Evolutionary conservation across 2,329 filamentous ascomycete genomes (phyloP), one percentile per base, ranked within the genome.

Genomic region (Botryotinia convoluta): DNA sequence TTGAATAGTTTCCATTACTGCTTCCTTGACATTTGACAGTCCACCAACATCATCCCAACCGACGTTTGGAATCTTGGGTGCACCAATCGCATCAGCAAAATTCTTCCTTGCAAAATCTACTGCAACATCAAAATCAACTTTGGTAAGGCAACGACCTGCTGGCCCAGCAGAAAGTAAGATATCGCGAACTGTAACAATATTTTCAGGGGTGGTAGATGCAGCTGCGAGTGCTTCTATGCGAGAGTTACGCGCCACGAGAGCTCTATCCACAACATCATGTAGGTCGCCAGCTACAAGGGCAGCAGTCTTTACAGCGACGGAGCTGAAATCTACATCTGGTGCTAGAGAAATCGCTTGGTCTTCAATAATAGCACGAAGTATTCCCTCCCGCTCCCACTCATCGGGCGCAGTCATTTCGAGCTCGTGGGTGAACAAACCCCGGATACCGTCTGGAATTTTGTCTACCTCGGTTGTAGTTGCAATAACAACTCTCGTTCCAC

Each of bases 21-120:
- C 95, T 77, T 97, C 94, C 84, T 98, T 98, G 81, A 98, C 95
- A 78, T 97, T 94, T 44, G 92, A 91, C 45, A 98, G 87, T 68
- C 96, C 95, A 82, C 95, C 95, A 32, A 99, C 95, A 81, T 99
- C 95, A 77, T 95, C 92, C 95, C 95, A 99, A 35, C 92, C 92
- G 10, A 99, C 96, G 76, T 97, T 98, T 10, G 95, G 96, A 75
- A 98, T 98, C 87, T 98, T 98, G 3, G 96, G 96, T 8, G 96
- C 96, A 37, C 96, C 96, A 76, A 99, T 99, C 0, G 95, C 92
- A 82, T 98, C 96, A 9, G 96, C 95, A 81, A 99, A 99, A 83
- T 98, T 98, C 87, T 98, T 98, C 72, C 96, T 91, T 1, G 96
- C 96, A 9, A 95, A 94, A 74, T 98, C 95, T 5, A 99, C 95